Conservation (phyloP, 306 rosid genomes). For the Quercus bicolor region DNA sequence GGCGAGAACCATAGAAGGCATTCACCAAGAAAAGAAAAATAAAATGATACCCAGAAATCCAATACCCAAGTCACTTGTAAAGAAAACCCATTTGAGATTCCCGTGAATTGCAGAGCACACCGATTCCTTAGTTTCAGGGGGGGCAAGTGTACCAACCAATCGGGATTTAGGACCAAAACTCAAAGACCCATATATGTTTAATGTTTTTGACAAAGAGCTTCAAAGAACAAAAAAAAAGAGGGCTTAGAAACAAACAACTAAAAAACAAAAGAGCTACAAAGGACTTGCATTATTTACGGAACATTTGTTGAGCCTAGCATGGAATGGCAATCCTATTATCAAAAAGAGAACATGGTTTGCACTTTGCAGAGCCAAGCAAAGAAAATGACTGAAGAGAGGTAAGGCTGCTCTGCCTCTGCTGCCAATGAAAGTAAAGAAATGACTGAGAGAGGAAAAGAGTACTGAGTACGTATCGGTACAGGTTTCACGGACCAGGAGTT, state of each 20-base stretch:
- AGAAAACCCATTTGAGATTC: conserved; percentile 29
- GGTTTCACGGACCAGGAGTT: conserved; percentile 68
- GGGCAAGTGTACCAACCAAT: conserved; percentile 15
- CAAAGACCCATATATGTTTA: conserved; percentile 2
- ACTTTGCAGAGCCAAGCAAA: conserved; percentile 18
- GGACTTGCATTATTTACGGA: conserved; percentile 31
- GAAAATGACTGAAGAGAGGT: conserved; percentile 30
- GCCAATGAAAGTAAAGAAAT: conserved; percentile 28
- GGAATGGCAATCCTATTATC: conserved; percentile 30
- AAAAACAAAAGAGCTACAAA: conserved; percentile 28
- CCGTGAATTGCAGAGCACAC: conserved; percentile 7
- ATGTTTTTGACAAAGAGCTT: conserved; percentile 13
- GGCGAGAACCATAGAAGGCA: conserved; percentile 9
- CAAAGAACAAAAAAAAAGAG: conserved; percentile 16
- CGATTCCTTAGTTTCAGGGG: background rate
- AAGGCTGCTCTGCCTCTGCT: conserved; percentile 24
- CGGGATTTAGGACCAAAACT: conserved; percentile 18
- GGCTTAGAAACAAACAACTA: conserved; percentile 2
- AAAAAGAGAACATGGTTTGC: conserved; percentile 6
- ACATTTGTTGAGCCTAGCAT: conserved; percentile 27
- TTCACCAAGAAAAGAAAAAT: conserved; percentile 6
- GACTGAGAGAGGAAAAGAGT: conserved; percentile 3
- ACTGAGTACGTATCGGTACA: conserved; percentile 29
- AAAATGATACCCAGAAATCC: conserved; percentile 6
- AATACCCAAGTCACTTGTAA: conserved; percentile 21